Evolutionary conservation across 768 basidiomycete species (phyloP), one percentile per base, ranked within the genome.

Genomic region (Mycena kentingensis): DNA sequence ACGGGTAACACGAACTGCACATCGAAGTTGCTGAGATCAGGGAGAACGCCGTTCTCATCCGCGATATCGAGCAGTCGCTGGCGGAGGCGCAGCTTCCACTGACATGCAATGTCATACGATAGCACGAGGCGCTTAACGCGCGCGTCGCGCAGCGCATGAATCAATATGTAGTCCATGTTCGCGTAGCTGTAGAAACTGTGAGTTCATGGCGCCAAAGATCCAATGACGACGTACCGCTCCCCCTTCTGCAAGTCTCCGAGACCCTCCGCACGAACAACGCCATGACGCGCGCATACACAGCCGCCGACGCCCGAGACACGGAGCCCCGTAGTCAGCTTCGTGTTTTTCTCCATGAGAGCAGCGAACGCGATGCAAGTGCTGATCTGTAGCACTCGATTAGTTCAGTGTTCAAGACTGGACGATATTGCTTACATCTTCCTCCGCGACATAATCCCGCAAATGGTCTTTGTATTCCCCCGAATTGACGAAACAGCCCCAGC

Each of bases 101-200:
- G 64, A 38, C 66, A 68, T 3, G 57, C 62, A 11, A 68, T 67
- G 41, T 68, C 63, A 29, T 68, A 68, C 0, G 59, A 59, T 3
- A 62, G 21, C 0, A 35, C 26, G 0, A 60, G 15, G 13, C 6
- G n/a, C 27, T 49, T 16, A 0, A 57, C n/a, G 0, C 19, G 18
- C 1, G 52, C 29, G 5, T 51, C 52, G 3, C 18, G 4, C 6
- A 65, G 19, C 2, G 51, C 34, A 0, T 57, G 59, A 3, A 58
- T 51, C 0, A 66, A 47, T 1, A 67, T 55, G 22, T 55, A 67
- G 28, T 67, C 65, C 55, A 64, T 64, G 29, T 64, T 65, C 0
- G 57, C 49, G 28, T 64, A 65, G 3, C 64, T 65, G 27, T 3
- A 21, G 27, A 2, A 16, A 2, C 13, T 22, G 25, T 21, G 15